phyloP scores from a whole-genome alignment of 768 basidiomycete genomes.

The Suillus americanus region DNA sequence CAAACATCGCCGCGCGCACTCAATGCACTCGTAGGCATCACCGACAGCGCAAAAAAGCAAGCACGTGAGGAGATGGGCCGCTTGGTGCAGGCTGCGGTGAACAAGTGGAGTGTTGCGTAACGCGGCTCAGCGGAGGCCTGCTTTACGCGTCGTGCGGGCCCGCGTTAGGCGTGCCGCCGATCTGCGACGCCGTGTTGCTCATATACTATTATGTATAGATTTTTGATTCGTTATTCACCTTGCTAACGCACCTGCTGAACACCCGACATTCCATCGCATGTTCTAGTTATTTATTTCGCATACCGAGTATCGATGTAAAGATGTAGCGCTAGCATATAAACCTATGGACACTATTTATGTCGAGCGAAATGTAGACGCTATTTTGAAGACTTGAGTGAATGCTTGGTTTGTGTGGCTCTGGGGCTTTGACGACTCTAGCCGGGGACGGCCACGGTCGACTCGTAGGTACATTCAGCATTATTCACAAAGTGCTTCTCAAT shows the following conservation, averaged over 20 bases:
- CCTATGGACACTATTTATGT: too few relatives aligned
- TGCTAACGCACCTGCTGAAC: not conserved
- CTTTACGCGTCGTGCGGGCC: not conserved
- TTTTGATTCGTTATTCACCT: not conserved
- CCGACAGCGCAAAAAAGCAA: constrained; percentile 80
- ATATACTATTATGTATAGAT: constrained; percentile 5
- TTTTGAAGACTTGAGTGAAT: not conserved
- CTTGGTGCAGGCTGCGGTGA: constrained; percentile 69
- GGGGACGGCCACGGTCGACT: not conserved
- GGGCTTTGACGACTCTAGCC: not conserved
- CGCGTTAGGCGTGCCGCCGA: not conserved
- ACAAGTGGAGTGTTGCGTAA: constrained; percentile 68
- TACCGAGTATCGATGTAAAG: not conserved
- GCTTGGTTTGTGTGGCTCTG: not conserved
- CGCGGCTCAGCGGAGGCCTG: not conserved
- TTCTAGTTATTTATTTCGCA: not conserved
- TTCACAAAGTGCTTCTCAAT: not conserved
- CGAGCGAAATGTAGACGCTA: not conserved
- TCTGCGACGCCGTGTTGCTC: not conserved
- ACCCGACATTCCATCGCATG: not conserved
- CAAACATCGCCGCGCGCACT: constrained; percentile 68
- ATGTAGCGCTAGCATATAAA: constrained; percentile 3
- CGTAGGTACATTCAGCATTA: not conserved
- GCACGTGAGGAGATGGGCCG: constrained; percentile 75
- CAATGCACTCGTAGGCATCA: constrained; percentile 75